These are phyloP conservation scores for Clonostachys solani DNA, from an alignment of 2,329 filamentous ascomycete genomes.

Conservation along the genomic window DNA sequence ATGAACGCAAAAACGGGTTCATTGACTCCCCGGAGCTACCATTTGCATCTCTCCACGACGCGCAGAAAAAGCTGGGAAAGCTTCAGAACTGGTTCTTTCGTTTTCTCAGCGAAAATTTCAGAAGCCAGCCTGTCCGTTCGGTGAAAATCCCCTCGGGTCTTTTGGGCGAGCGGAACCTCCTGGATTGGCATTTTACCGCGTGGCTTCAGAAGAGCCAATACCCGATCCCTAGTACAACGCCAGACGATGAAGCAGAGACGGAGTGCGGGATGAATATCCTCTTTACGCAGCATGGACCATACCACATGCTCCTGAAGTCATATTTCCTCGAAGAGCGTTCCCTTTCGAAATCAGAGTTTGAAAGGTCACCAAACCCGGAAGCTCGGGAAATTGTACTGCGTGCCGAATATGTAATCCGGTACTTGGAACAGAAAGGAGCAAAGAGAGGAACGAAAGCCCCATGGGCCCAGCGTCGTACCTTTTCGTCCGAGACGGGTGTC, in stretches of 20 bases:
- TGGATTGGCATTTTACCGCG: background rate
- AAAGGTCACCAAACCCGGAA: too few species aligned
- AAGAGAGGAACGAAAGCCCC: background rate
- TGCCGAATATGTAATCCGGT: background rate
- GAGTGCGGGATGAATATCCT: background rate
- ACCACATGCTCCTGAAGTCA: background rate
- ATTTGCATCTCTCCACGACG: background rate
- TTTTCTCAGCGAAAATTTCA: background rate
- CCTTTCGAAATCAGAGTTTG: background rate
- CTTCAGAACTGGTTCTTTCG: slow-evolving; percentile 4
- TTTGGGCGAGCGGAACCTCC: background rate
- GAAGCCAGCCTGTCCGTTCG: background rate
- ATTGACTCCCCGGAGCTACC: background rate
- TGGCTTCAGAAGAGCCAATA: background rate
- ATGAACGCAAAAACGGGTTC: background rate
- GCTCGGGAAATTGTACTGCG: too few species aligned
- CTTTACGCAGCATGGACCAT: background rate
- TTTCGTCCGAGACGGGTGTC: background rate
- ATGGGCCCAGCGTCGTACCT: background rate
- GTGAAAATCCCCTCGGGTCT: background rate
- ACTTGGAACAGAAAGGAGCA: background rate
- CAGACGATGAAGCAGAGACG: background rate
- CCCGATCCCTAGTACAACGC: background rate
- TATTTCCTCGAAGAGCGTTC: background rate
- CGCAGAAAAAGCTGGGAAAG: slow-evolving; percentile 1